Base-by-base conservation (phyloP, 2,329 filamentous ascomycete genomes). In the Sporothrix phasma region DNA sequence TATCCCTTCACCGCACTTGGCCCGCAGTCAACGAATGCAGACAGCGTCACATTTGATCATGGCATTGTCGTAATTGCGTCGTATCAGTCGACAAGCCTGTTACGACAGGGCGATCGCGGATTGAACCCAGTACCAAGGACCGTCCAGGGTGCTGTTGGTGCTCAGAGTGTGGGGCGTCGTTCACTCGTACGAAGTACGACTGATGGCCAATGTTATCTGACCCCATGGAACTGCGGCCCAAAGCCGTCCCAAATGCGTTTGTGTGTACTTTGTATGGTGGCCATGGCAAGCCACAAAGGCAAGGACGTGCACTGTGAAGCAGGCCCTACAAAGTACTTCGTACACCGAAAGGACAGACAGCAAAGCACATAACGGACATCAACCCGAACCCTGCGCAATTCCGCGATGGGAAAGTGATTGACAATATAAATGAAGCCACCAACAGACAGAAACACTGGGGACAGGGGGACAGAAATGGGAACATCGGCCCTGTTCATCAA, bases 401-500 rank as follows among this genome's bases (percentile, higher is more conserved):
- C 29, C 29, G 29, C 29, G 29, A 29, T 53, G 34, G 49, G 49
- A n/a, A 3, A 5, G 31, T 53, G 49, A 53, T 53, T 53, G 49
- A 22, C 49, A 53, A 53, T 10, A 29, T 13, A 24, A 53, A 53
- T 10, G 29, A 34, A 34, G 34, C 1, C 15, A 37, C 34, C n/a
- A n/a, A n/a, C n/a, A n/a, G 34, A 37, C 34, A 10, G 15, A 8
- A 13, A 37, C 34, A 6, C 1, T 37, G 34, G 47, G 13, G 26
- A 34, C 19, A 47, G 22, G 31, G n/a, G 51, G 51, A 22, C 51
- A 15, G 19, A n/a, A 43, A 19, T 5, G 53, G 19, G 39, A 41
- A 22, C 37, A n/a, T 58, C 54, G 54, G 54, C 19, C 15, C 17
- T 66, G 65, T 64, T 64, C 19, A 19, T 43, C 19, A 29, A 37